Percentiles rank a stretch among this genome's conserved stretches.
Evolutionary conservation across 805 yeast species (phyloP).

Genomic region (Metschnikowia cubensis): DNA sequence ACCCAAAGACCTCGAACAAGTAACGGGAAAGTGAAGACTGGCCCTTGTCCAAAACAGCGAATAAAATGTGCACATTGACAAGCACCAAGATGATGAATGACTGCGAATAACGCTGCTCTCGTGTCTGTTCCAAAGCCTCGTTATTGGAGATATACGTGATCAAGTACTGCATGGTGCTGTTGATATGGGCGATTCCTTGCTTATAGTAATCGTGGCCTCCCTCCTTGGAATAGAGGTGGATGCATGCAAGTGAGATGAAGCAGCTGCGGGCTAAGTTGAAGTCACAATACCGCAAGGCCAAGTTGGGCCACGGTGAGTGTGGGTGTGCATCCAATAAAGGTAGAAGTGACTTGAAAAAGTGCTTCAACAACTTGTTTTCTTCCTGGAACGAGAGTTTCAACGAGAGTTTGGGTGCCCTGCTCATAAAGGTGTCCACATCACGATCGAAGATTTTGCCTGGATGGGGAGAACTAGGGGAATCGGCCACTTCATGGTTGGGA

Average conservation of each 20-base stretch:
- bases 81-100: conserved; percentile 45
- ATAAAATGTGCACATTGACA: conserved; percentile 51
- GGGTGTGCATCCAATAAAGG: conserved; percentile 59
- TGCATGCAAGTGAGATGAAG: conserved; percentile 52
- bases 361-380: conserved; percentile 52
- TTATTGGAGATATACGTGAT: conserved; percentile 36
- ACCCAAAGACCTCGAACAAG: conserved; percentile 47
- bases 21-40: conserved; percentile 48
- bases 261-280: conserved; percentile 56
- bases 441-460: conserved; percentile 12
- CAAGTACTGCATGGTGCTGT: conserved; percentile 53
- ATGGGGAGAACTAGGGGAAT: background rate
- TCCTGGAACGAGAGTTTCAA: conserved; percentile 36
- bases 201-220: conserved; percentile 50
- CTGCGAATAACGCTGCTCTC: conserved; percentile 9
- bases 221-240: conserved; percentile 48
- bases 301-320: conserved; percentile 57
- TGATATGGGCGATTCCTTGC: conserved; percentile 51
- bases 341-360: conserved; percentile 50
- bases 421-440: conserved; percentile 1
- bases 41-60: conserved; percentile 53
- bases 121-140: conserved; percentile 5
- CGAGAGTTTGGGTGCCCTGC: conserved; percentile 6
- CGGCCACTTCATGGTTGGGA: background rate
- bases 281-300: conserved; percentile 54